These are phyloP conservation scores for Leavenworthia alabamica DNA, from an alignment of 345 rosid genomes.

Conservation along the genomic window DNA sequence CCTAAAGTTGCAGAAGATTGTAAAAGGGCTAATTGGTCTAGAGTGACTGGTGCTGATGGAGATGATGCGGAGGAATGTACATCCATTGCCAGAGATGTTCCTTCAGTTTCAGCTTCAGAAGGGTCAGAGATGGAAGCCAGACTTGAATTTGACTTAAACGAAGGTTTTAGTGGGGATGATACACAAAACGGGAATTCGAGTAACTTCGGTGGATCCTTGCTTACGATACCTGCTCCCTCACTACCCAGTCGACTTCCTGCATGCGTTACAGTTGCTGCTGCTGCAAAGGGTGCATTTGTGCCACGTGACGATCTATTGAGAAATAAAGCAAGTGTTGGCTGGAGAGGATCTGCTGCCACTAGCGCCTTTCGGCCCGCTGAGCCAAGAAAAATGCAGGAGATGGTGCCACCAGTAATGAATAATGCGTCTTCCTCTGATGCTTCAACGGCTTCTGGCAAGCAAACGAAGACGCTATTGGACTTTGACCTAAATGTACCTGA, in stretches of 20 bases:
- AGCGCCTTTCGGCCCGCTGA: slow-evolving; percentile 98
- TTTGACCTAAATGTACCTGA: slow-evolving; percentile 84
- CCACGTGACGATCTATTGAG: slow-evolving; percentile 66
- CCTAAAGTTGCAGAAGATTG: slow-evolving; percentile 30
- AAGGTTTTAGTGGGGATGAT: slow-evolving; percentile 68
- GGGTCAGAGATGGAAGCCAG: slow-evolving; percentile 45
- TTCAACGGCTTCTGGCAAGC: slow-evolving; percentile 33
- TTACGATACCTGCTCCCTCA: slow-evolving; percentile 35
- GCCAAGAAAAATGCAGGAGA: slow-evolving; percentile 62
- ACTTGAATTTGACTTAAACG: slow-evolving; percentile 81
- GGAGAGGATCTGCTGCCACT: slow-evolving; percentile 99
- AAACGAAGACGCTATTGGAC: slow-evolving; percentile 51
- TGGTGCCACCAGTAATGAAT: slow-evolving; percentile 30
- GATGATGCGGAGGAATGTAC: slow-evolving; percentile 46
- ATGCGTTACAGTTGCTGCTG: slow-evolving; percentile 77
- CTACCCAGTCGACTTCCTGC: slow-evolving; percentile 48
- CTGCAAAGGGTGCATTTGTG: slow-evolving; percentile 84
- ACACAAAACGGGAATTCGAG: slow-evolving; percentile 39
- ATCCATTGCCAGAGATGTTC: slow-evolving; percentile 32
- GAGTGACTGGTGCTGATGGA: slow-evolving; percentile 29
- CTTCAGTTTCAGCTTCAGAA: slow-evolving; percentile 31
- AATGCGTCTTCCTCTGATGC: slow-evolving; percentile 33
- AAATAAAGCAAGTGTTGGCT: slow-evolving; percentile 68
- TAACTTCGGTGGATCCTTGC: slow-evolving; percentile 34
- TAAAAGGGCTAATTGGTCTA: slow-evolving; percentile 36